These are phyloP conservation scores for Candida nitratophila DNA, from an alignment of 805 yeast genomes.

Conservation along the genomic window DNA sequence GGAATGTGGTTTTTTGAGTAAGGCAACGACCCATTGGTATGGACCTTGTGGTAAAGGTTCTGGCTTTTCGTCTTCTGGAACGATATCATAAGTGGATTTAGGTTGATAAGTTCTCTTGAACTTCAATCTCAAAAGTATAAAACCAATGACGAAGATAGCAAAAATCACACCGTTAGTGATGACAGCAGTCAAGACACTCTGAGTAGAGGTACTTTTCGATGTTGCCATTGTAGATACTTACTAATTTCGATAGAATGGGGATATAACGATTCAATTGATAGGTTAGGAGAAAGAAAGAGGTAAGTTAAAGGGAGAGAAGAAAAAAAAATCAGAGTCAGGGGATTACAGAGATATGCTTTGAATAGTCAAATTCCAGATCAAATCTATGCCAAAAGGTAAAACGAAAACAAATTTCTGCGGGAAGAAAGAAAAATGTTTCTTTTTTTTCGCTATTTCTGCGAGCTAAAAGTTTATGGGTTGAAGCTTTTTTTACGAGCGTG, in stretches of 20 bases:
- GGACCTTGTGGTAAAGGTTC: conserved; percentile 67
- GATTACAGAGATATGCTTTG: too few species aligned
- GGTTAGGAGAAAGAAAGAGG: neutral
- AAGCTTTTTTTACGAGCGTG: too few species aligned
- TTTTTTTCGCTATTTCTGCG: too few species aligned
- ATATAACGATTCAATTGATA: too few species aligned
- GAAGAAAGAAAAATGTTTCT: too few species aligned
- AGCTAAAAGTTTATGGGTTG: too few species aligned
- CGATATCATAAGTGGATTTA: conserved; percentile 58
- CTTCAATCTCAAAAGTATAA: conserved; percentile 58
- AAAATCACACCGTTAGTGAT: conserved; percentile 62
- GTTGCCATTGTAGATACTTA: conserved; percentile 14
- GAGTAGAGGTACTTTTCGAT: conserved; percentile 49
- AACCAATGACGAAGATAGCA: conserved; percentile 51
- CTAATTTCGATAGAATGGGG: too few species aligned
- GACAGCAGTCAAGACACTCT: conserved; percentile 67
- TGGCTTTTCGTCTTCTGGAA: conserved; percentile 55
- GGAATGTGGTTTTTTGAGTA: conserved; percentile 61
- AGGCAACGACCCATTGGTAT: conserved; percentile 59
- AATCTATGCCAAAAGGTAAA: too few species aligned
- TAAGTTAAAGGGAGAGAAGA: neutral
- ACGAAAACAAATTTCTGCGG: too few species aligned
- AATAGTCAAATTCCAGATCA: too few species aligned
- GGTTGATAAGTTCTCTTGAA: conserved; percentile 80
- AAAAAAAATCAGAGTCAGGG: neutral